phyloP scores from a whole-genome alignment of 2,329 filamentous ascomycete species.

The Endocalyx cinctus region DNA sequence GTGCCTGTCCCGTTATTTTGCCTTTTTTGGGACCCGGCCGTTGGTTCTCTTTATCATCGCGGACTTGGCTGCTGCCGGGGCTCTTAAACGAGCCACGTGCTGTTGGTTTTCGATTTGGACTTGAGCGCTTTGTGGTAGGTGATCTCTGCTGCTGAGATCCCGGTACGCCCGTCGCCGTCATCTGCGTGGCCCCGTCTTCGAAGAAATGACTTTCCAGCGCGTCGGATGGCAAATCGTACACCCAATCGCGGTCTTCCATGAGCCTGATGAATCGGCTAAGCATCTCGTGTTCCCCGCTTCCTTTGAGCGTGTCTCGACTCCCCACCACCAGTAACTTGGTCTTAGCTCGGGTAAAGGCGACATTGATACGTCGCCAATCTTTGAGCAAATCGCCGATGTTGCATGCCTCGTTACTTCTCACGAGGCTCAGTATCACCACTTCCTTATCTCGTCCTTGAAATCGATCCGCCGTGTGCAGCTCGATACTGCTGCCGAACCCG shows the following conservation, averaged over 20 bases:
- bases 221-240: constrained; percentile 63
- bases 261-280: constrained; percentile 70
- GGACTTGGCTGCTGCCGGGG: constrained; percentile 5
- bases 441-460: constrained; percentile 97
- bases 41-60: constrained; percentile 39
- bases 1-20: constrained; percentile 55
- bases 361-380: constrained; percentile 91
- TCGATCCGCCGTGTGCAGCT: constrained; percentile 95
- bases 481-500: constrained; percentile 56
- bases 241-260: constrained; percentile 76
- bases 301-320: constrained; percentile 73
- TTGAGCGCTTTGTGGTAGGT: constrained; percentile 15
- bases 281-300: constrained; percentile 68
- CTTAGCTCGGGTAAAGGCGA: constrained; percentile 88
- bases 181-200: constrained; percentile 51
- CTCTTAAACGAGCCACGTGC: no score
- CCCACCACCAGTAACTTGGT: constrained; percentile 89
- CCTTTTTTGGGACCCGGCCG: constrained; percentile 46
- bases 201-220: constrained; percentile 67
- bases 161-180: constrained; percentile 26
- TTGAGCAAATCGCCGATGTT: constrained; percentile 86
- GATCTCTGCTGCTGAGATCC: constrained; percentile 12
- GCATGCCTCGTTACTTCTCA: constrained; percentile 77
- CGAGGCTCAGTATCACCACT: constrained; percentile 79
- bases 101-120: constrained; percentile 23